Evolutionary conservation across 2,329 filamentous ascomycete species (phyloP).

Genomic region (Aspergillus tubingensis): DNA sequence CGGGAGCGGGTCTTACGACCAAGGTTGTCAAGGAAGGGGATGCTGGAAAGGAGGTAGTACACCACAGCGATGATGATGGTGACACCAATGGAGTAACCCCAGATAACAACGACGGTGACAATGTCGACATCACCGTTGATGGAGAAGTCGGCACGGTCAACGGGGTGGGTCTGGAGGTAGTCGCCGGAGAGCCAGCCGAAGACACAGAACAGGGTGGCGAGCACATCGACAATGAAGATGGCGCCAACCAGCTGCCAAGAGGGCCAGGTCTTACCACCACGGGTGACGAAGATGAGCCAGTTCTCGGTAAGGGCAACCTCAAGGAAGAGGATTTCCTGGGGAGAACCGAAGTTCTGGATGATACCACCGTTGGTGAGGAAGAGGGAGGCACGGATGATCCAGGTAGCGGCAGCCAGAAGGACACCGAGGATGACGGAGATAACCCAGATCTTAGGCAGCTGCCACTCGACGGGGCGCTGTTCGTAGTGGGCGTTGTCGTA

Average conservation of each 20-base stretch:
- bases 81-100: conserved; percentile 56
- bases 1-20: conserved; percentile 54
- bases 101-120: conserved; percentile 55
- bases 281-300: conserved; percentile 96
- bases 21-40: conserved; percentile 52
- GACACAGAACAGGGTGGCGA: conserved; percentile 72
- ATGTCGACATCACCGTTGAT: conserved; percentile 60
- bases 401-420: conserved; percentile 69
- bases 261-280: conserved; percentile 74
- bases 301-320: conserved; percentile 91
- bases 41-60: conserved; percentile 52
- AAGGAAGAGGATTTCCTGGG: conserved; percentile 82
- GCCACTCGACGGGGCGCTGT: conserved; percentile 74
- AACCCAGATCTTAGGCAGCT: conserved; percentile 79
- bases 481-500: conserved; percentile 80
- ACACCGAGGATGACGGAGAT: conserved; percentile 62
- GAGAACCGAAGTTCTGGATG: conserved; percentile 72
- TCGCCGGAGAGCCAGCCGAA: conserved; percentile 72
- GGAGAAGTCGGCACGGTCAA: conserved; percentile 35
- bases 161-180: conserved; percentile 31
- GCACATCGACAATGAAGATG: conserved; percentile 69
- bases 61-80: conserved; percentile 56
- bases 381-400: conserved; percentile 70
- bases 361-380: conserved; percentile 71
- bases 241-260: conserved; percentile 73